Conservation (phyloP, 2,329 filamentous ascomycete genomes). For the Gliomastix tumulicola region DNA sequence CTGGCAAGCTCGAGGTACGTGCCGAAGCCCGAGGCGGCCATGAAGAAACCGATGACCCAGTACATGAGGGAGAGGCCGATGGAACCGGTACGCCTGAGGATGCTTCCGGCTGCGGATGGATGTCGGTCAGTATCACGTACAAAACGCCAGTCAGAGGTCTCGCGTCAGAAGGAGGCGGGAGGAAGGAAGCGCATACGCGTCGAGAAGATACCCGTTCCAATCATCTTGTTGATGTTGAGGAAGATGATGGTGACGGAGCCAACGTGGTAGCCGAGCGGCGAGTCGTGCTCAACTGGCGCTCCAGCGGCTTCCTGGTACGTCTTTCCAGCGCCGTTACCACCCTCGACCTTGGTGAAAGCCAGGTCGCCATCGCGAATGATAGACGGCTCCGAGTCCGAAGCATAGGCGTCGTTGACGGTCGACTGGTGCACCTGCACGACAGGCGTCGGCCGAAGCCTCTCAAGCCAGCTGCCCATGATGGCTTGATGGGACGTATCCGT, state of each 20-base stretch:
- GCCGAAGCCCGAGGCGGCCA: slow-evolving; percentile 45
- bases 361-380: slow-evolving; percentile 29
- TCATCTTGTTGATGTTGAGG: slow-evolving; percentile 55
- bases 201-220: slow-evolving; percentile 58
- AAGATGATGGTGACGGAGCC: slow-evolving; percentile 49
- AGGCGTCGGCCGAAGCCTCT: neutral
- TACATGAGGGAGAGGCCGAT: slow-evolving; percentile 56
- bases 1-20: slow-evolving; percentile 58
- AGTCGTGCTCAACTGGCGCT: slow-evolving; percentile 51
- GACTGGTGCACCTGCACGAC: neutral
- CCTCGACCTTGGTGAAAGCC: slow-evolving; percentile 30
- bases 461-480: no score
- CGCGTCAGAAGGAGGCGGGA: slow-evolving; percentile 8
- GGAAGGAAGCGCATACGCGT: no score
- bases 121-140: neutral
- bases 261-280: slow-evolving; percentile 54
- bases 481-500: no score
- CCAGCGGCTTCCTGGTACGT: slow-evolving; percentile 56
- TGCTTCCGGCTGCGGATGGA: slow-evolving; percentile 39
- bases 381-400: slow-evolving; percentile 4
- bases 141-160: neutral
- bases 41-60: slow-evolving; percentile 57
- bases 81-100: slow-evolving; percentile 54
- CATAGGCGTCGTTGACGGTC: neutral
- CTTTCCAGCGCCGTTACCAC: slow-evolving; percentile 39